Evolutionary conservation across 345 rosid species (phyloP).

Genomic region (Salix koriyanagi): DNA sequence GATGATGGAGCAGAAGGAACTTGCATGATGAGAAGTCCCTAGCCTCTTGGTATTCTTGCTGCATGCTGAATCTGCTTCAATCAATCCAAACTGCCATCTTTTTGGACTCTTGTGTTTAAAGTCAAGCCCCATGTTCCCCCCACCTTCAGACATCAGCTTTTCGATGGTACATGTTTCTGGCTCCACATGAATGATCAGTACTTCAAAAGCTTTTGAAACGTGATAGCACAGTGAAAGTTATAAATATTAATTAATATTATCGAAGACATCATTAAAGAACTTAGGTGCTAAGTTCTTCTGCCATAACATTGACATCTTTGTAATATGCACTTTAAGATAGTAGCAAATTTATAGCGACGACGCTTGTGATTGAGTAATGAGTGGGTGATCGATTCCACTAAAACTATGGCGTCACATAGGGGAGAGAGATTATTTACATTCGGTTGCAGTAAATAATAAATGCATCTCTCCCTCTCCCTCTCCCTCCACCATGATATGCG

Average conservation of each 20-base stretch:
- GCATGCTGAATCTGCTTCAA: neutral
- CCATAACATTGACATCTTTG: neutral
- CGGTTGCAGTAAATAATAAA: neutral
- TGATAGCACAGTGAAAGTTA: neutral
- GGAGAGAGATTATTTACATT: neutral
- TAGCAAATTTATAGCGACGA: neutral
- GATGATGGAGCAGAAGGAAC: slow-evolving; percentile 20
- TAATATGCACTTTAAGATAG: too few species aligned
- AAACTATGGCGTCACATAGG: neutral
- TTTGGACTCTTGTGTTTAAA: neutral
- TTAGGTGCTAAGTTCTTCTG: neutral
- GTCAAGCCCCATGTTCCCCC: neutral
- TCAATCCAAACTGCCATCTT: neutral
- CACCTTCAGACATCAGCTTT: neutral
- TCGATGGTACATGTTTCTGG: neutral
- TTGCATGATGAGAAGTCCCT: slow-evolving; percentile 20
- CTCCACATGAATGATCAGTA: neutral
- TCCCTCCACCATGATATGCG: neutral
- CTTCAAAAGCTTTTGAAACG: neutral
- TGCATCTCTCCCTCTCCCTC: neutral
- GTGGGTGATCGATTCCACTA: neutral
- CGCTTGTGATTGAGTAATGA: neutral
- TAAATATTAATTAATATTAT: too few species aligned
- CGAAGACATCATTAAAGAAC: too few species aligned
- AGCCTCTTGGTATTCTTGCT: neutral